Evolutionary conservation across 129 eudicot species (phyloP).

Genomic region (Arctium minus): DNA sequence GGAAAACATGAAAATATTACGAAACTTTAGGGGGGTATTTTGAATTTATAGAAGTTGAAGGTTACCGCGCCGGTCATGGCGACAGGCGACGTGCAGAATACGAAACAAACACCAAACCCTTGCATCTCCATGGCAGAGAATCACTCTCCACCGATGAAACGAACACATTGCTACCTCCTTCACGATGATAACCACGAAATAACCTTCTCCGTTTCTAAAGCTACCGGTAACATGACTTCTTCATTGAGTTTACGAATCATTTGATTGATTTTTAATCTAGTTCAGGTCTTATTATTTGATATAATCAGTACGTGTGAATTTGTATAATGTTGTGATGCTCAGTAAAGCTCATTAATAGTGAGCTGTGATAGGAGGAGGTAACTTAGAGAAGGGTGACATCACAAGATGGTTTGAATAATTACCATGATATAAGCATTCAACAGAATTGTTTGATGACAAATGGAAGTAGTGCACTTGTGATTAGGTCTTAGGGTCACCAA

Average conservation of each 20-base stretch:
- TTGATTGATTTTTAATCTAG: background rate
- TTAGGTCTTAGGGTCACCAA: background rate
- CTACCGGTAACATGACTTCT: slow-evolving; percentile 4
- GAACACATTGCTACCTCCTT: background rate
- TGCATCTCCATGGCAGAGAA: background rate
- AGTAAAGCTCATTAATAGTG: background rate
- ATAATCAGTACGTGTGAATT: background rate
- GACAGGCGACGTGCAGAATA: background rate
- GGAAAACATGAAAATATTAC: background rate
- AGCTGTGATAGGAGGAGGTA: background rate
- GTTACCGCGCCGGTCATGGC: too few species aligned
- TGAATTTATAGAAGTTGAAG: too few species aligned
- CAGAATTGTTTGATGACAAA: background rate
- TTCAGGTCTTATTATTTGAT: background rate
- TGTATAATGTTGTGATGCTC: background rate
- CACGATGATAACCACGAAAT: background rate
- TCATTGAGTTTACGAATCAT: background rate
- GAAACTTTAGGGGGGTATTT: background rate
- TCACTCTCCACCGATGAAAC: background rate
- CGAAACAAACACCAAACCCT: background rate
- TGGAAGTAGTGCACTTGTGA: background rate
- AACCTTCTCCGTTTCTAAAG: background rate
- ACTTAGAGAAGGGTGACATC: background rate
- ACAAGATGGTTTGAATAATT: background rate
- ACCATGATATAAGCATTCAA: background rate